Evolutionary conservation across 345 rosid genomes (phyloP).

Genomic region (Gossypium sturtianum): DNA sequence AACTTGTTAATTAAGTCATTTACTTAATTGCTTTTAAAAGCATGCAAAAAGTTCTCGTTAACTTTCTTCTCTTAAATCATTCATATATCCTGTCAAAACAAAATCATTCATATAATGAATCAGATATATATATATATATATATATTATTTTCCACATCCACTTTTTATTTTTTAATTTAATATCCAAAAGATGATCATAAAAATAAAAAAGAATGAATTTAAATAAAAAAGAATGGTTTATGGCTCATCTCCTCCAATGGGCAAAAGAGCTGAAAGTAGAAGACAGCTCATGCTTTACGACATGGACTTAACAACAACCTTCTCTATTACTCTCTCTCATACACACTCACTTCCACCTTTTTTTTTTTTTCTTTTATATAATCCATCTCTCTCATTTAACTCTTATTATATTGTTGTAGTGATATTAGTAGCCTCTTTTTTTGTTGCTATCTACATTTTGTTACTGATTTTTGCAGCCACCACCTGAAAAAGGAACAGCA

Average conservation of each 20-base stretch:
- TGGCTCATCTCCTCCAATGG: background rate
- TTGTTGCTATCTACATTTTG: background rate
- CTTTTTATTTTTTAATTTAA: background rate
- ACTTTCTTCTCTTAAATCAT: background rate
- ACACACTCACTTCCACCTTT: background rate
- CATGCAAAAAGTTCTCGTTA: background rate
- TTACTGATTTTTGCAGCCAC: background rate
- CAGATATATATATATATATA: background rate
- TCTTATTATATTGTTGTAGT: background rate
- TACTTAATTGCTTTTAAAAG: background rate
- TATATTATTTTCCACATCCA: background rate
- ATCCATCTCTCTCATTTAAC: conserved; percentile 6
- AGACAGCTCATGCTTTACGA: conserved; percentile 50
- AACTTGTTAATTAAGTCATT: conserved; percentile 1
- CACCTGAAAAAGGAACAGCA: background rate
- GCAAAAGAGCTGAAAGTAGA: conserved; percentile 28
- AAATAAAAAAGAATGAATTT: background rate
- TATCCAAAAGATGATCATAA: background rate
- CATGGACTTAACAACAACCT: conserved; percentile 43
- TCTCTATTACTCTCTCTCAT: background rate
- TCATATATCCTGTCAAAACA: background rate
- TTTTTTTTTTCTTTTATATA: background rate
- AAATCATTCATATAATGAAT: background rate
- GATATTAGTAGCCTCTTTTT: background rate
- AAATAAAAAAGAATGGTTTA: background rate